These are phyloP conservation scores for Penicillium bialowiezense DNA, from an alignment of 495 filamentous ascomycete species.

Conservation along the genomic window DNA sequence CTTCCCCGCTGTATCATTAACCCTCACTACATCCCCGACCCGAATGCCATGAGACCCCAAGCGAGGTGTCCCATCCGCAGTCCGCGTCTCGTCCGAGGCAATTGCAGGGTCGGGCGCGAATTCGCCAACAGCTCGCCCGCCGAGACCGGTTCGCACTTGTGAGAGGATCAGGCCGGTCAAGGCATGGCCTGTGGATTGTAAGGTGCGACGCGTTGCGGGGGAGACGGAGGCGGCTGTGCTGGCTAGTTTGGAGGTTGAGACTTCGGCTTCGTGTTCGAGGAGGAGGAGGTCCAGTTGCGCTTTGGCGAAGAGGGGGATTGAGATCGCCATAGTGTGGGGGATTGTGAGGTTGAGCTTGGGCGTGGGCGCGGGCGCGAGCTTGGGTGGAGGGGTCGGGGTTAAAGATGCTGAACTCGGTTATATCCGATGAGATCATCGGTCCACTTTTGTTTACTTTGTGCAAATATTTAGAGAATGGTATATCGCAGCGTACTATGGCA, in stretches of 20 bases:
- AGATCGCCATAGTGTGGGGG: constrained; percentile 34
- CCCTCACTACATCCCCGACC: constrained; percentile 81
- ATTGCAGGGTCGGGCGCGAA: constrained; percentile 73
- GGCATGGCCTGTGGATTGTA: constrained; percentile 85
- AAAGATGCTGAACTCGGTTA: constrained; percentile 1
- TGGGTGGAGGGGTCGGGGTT: constrained; percentile 5
- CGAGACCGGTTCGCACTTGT: constrained; percentile 87
- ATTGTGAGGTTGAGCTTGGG: constrained; percentile 7
- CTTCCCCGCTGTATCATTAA: constrained; percentile 72
- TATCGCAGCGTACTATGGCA: too few relatives aligned
- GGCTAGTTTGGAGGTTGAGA: constrained; percentile 48
- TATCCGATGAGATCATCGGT: constrained; percentile 1
- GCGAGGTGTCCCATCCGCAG: constrained; percentile 25
- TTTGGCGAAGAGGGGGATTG: constrained; percentile 73
- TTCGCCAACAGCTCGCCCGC: constrained; percentile 82
- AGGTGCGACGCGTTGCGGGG: constrained; percentile 63
- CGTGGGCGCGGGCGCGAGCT: neutral
- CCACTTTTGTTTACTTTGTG: neutral
- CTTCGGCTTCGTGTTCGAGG: constrained; percentile 71
- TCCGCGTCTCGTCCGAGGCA: constrained; percentile 37
- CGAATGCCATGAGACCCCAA: constrained; percentile 81
- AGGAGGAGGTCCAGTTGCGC: constrained; percentile 76
- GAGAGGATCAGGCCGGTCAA: constrained; percentile 72
- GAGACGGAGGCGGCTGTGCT: constrained; percentile 70
- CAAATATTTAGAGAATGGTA: too few relatives aligned